Base-by-base conservation (phyloP, 345 rosid species). In the Citrus reticulata region DNA sequence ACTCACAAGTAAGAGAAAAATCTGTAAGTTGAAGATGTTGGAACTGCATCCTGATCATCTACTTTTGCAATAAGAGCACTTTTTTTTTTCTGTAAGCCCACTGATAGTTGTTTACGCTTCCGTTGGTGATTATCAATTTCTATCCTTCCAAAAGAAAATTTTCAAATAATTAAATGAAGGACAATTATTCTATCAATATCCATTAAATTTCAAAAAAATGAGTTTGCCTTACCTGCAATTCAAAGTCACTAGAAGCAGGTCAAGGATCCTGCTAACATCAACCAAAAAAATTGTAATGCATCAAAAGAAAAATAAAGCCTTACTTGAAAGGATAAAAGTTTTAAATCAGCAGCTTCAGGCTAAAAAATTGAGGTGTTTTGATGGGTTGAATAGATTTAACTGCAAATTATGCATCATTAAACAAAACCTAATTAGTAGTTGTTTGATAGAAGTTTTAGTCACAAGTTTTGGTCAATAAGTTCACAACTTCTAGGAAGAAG, bases 251-350 rank as follows among this genome's bases (percentile, higher is more conserved):
- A 30, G 30, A 80, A 83, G 77, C 71, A 83, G 35, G 71, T 80
- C 77, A 88, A 80, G 72, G 87, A 82, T 79, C 75, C 82, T 59
- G 65, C 77, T 49, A 70, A 82, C 34, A 42, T 73, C 30, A 83
- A 81, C 71, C 77, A 86, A 55, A 90, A 90, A 83, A 70, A 70
- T 91, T 74, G 84, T 76, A n/a, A 72, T 83, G 68, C 84, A 91
- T 76, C 89, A 90, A 72, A 90, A 93, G 95, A 93, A 85, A 85
- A 91, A 90, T 74, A 74, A 42, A 35, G 91, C 81, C 9, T 82
- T 93, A 81, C 84, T 87, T 32, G 68, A 61, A 64, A 84, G 80
- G 69, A 72, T 93, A 81, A 88, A 90, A 79, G 34, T 70, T 27
- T 79, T 90, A 72, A 90, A 87, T 59, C 74, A 79, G 32, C 92